Base-by-base conservation (phyloP, 306 rosid genomes). In the Pyrus communis region DNA sequence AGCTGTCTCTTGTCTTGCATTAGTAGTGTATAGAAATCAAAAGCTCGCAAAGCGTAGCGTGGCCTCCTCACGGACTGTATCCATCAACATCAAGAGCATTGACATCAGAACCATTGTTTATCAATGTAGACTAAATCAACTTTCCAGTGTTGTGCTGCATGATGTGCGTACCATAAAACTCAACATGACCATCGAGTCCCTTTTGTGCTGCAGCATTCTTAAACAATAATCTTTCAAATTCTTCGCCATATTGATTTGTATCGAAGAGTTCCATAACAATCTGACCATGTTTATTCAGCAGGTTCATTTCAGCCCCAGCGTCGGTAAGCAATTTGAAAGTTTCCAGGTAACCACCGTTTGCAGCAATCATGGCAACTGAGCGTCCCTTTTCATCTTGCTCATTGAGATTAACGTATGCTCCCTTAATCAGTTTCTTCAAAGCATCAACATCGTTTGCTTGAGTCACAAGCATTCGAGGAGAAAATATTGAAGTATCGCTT, bases 301-400 rank as follows among this genome's bases (percentile, higher is more conserved):
- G 83, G 63, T 71, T 84, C 27, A 85, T 49, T 67, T 90, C 86
- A 63, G 89, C 90, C 12, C 89, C 90, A 0, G 92, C 90, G 60
- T 82, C 6, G 28, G 86, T 74, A 51, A 90, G 92, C 79, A 83
- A 45, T 79, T 30, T 64, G 78, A 90, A 86, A 70, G 84, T 88
- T 63, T 88, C 90, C 25, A 81, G 52, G 6, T 78, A 62, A 67
- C 89, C 88, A 22, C 9, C 68, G n/a, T 40, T 62, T 15, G 77
- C 88, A 63, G 95, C 90, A 42, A 86, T 11, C 92, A 90, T 90
- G 3, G 83, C 86, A 49, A 92, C 95, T 17, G 92, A 82, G 84
- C 82, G 78, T 45, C 92, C 95, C 58, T 83, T 80, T 22, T 69
- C 90, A 42, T 85, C 87, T 74, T 90, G 90, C 70, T 79, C 87